Conservation (phyloP, 441 rosid genomes). For the Corymbia citriodora region DNA sequence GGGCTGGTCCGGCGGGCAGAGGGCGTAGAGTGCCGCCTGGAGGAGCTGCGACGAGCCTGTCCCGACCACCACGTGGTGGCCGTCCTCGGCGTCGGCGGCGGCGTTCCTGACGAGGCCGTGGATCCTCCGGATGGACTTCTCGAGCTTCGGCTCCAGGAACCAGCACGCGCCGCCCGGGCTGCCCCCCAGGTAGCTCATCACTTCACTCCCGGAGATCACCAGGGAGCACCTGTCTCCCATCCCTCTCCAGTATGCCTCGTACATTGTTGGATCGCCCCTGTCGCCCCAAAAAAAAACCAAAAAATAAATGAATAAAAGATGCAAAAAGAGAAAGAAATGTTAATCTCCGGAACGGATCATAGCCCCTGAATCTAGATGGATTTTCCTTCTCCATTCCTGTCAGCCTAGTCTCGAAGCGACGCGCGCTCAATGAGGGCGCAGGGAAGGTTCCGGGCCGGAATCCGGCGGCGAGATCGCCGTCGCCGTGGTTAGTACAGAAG, state of each 20-base stretch:
- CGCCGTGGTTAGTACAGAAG: not conserved
- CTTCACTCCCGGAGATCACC: constrained; percentile 50
- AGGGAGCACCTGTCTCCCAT: constrained; percentile 53
- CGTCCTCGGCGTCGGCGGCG: constrained; percentile 36
- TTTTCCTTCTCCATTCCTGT: not conserved
- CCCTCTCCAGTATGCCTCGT: constrained; percentile 61
- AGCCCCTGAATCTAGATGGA: not conserved
- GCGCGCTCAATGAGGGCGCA: not conserved
- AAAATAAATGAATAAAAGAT: not conserved
- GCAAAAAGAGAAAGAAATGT: not conserved
- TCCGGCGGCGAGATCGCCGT: not conserved
- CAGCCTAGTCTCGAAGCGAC: not conserved
- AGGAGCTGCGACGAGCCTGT: constrained; percentile 72
- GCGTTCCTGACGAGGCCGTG: constrained; percentile 73
- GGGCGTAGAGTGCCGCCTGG: constrained; percentile 70
- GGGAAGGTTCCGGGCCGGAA: not conserved
- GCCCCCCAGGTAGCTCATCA: constrained; percentile 90
- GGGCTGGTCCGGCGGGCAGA: constrained; percentile 30
- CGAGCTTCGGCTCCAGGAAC: constrained; percentile 64
- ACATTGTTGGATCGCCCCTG: constrained; percentile 88
- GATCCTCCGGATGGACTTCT: constrained; percentile 46
- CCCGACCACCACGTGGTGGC: constrained; percentile 59
- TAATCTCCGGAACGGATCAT: not conserved
- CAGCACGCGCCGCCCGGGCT: constrained; percentile 50
- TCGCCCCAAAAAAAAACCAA: not conserved